Conservation (phyloP, 371 early-diverging fungal genomes). For the Encephalitozoon hellem region DNA sequence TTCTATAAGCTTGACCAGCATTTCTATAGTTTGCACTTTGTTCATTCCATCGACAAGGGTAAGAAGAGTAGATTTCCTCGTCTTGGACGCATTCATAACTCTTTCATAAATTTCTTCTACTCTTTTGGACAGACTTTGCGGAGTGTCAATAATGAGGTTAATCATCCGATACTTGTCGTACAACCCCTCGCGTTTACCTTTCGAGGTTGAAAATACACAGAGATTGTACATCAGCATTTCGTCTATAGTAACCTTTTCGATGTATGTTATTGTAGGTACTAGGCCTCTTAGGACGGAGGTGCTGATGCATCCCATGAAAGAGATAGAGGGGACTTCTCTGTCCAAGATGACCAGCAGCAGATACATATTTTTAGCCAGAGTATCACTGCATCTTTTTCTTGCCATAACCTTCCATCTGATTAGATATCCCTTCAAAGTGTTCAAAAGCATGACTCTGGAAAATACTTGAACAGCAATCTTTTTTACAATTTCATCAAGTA, state of each 20-base stretch:
- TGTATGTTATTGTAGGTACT: slow-evolving; percentile 11
- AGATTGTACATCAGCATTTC: slow-evolving; percentile 24
- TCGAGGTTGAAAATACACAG: slow-evolving; percentile 10
- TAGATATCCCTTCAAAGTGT: not conserved
- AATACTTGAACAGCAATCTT: not conserved
- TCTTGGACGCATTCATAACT: not conserved
- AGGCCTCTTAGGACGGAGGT: not conserved
- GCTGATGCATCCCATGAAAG: slow-evolving; percentile 3
- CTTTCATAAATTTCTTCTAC: slow-evolving; percentile 12
- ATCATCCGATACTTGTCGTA: slow-evolving; percentile 39
- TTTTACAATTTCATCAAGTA: not conserved
- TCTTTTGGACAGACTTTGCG: slow-evolving; percentile 26
- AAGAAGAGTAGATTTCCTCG: slow-evolving; percentile 13
- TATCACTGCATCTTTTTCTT: not conserved
- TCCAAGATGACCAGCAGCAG: slow-evolving; percentile 16
- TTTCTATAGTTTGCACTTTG: slow-evolving; percentile 15
- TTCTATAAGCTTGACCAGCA: slow-evolving; percentile 14
- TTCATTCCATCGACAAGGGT: slow-evolving; percentile 3
- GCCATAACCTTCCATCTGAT: not conserved
- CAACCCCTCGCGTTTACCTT: not conserved
- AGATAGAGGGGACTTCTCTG: slow-evolving; percentile 17
- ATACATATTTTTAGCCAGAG: not conserved
- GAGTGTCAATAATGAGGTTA: slow-evolving; percentile 31
- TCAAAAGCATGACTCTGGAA: not conserved
- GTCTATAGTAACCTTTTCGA: slow-evolving; percentile 1